phyloP scores from a whole-genome alignment of 2,329 filamentous ascomycete genomes.

The Aspergillus hiratsukae region DNA sequence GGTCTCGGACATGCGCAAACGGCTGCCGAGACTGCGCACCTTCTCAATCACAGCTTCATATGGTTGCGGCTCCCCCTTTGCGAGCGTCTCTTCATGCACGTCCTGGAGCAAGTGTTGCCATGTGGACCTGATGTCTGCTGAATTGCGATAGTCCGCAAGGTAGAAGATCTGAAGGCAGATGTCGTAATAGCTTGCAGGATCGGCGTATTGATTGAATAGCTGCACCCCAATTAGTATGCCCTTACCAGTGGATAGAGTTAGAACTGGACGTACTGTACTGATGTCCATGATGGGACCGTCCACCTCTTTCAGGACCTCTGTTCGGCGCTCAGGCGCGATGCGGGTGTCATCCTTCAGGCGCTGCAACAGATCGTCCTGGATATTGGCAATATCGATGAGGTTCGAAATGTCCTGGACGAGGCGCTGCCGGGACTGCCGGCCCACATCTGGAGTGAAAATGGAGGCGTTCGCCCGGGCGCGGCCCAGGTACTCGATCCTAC shows the following conservation, averaged over 20 bases:
- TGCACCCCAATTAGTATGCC: slow-evolving; percentile 36
- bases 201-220: slow-evolving; percentile 91
- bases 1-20: slow-evolving; percentile 53
- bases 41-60: slow-evolving; percentile 50
- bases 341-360: slow-evolving; percentile 69
- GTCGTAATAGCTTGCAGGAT: slow-evolving; percentile 89
- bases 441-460: slow-evolving; percentile 70
- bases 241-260: slow-evolving; percentile 2
- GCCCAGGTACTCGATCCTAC: slow-evolving; percentile 83
- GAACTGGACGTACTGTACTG: slow-evolving; percentile 61
- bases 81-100: slow-evolving; percentile 56
- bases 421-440: slow-evolving; percentile 75
- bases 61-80: slow-evolving; percentile 38
- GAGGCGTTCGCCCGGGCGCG: slow-evolving; percentile 89
- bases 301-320: slow-evolving; percentile 62
- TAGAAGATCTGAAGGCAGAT: slow-evolving; percentile 90
- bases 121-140: slow-evolving; percentile 74
- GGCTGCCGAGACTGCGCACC: slow-evolving; percentile 54
- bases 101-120: slow-evolving; percentile 79
- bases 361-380: slow-evolving; percentile 87
- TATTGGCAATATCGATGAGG: slow-evolving; percentile 85
- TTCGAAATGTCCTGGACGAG: slow-evolving; percentile 80
- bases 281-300: slow-evolving; percentile 75
- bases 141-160: slow-evolving; percentile 82
- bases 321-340: slow-evolving; percentile 59